Base-by-base conservation (phyloP, 148 eudicot species). In the Oxyria digyna region DNA sequence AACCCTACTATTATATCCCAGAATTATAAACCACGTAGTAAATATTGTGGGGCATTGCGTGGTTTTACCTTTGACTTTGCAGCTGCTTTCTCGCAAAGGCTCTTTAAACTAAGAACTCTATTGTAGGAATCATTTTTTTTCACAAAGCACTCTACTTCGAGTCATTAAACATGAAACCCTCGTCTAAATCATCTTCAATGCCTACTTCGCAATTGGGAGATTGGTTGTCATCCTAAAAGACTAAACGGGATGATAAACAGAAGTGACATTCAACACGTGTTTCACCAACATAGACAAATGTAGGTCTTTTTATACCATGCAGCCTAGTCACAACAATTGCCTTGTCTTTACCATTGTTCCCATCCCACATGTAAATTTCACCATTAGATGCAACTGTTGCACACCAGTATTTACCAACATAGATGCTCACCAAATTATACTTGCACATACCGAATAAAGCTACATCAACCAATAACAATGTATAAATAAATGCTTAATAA, bases 331-430 rank as follows among this genome's bases (percentile, higher is more conserved):
- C 76, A 67, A 67, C 65, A 6, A 89, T 96, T 42, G 83, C 77
- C 48, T 82, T 84, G 29, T 78, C 85, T 75, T 86, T 85, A 45
- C 69, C 74, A 70, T 81, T 81, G 74, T 91, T 95, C 38, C 85
- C 89, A 74, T 95, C 99, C 97, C 97, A 95, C 85, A 73, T 94
- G 72, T 84, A 94, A 71, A 87, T 75, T 62, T 87, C 96, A 69
- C 99, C 99, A 3, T 91, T 81, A 26, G 79, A 77, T 74, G 93
- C 81, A 70, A 87, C 93, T 20, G 88, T 91, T 73, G 96, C 91
- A 69, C 81, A 81, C 97, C 97, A 87, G 76, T 87, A 85, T 74
- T 95, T 95, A 27, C 99, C 99, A 69, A 96, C 86, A 79, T 97
- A 86, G 43, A 90, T 68, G 35, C 89, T 76, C 46, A 78, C 87